Evolutionary conservation across 1,139 yeast species (phyloP), one percentile per base, ranked within the genome.

Genomic region (Pneumocystis canis): DNA sequence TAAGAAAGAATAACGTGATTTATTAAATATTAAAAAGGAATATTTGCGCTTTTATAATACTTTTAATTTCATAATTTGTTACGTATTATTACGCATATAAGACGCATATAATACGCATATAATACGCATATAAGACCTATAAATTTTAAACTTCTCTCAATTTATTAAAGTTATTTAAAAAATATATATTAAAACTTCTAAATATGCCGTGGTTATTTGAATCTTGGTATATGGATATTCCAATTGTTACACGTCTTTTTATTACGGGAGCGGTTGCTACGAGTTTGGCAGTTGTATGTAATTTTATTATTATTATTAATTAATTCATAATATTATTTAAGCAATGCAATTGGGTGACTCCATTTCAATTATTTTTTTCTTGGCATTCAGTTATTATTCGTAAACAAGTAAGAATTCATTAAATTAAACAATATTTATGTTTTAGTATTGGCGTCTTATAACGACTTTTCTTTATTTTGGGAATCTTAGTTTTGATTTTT

Each of bases 401-500:
- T 35, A 70, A 73, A 58, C 68, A 68, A 63, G 63, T 70, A 35
- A 67, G 72, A 62, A 63, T 69, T 54, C 60, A 67, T 60, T 71
- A 65, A 65, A n/a, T n/a, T 67, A 64, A 57, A 66, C 20, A 30
- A 14, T 63, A 58, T 62, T 62, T 18, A 66, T 66, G 59, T 69
- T 54, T 66, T 69, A 74, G 68, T 72, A 73, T 66, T 78, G 80
- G 79, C 70, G 82, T 35, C 63, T 78, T 33, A 14, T 77, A 11
- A 76, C 80, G 18, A 71, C 79, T 3, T 76, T 79, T 63, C 63
- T 78, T 6, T 79, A 77, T 65, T 73, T 75, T 64, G 82, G 82
- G 1, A 70, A 73, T 18, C 66, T 79, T 11, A 73, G 77, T 31
- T 64, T 75, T 59, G 76, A 75, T 62, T 70, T 77, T 40, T 62